Evolutionary conservation across 2,329 filamentous ascomycete genomes (phyloP), one percentile per base, ranked within the genome.

Genomic region (Alternaria tenuissima): DNA sequence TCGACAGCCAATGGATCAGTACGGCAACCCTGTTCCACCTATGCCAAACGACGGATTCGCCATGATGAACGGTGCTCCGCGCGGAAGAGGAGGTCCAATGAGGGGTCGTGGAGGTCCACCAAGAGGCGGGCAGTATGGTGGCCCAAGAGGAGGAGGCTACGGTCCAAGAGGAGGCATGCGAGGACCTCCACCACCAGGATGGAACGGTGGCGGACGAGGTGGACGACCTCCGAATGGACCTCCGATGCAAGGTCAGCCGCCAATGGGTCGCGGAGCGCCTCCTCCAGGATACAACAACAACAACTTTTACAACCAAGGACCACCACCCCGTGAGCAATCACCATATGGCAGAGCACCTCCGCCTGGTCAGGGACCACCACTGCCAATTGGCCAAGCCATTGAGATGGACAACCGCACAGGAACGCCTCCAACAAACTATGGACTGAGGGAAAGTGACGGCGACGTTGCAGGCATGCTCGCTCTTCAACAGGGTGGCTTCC

Each of bases 381-480:
- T 60, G 57, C 57, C 52, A 3, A 81, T 88, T 12, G 88, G 88
- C 9, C 89, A 90, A 71, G 88, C 90, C 3, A 86, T 93, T 54
- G 93, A 95, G 76, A 94, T 96, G 91, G 90, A 94, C 75, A 88
- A 89, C 34, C 82, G 84, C 49, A 70, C 60, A 24, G 74, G 72
- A 8, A 72, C 74, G 39, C 75, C 74, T 47, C 67, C 69, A 7
- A 49, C 63, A 18, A 74, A 73, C 46, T 83, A 80, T 52, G 81
- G 81, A 6, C 59, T 84, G 28, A 76, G 81, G 49, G 89, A 91
- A 54, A 91, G 86, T 66, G 90, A 93, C 71, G 85, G 84, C 1
- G 90, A 93, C 75, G 88, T 92, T 55, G 87, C 87, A 55, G 91
- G 90, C 52, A 91, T 93, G 89, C 84, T 92, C 34, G 88, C 87